Evolutionary conservation across 441 rosid species (phyloP).

Genomic region (Eutrema salsugineum): DNA sequence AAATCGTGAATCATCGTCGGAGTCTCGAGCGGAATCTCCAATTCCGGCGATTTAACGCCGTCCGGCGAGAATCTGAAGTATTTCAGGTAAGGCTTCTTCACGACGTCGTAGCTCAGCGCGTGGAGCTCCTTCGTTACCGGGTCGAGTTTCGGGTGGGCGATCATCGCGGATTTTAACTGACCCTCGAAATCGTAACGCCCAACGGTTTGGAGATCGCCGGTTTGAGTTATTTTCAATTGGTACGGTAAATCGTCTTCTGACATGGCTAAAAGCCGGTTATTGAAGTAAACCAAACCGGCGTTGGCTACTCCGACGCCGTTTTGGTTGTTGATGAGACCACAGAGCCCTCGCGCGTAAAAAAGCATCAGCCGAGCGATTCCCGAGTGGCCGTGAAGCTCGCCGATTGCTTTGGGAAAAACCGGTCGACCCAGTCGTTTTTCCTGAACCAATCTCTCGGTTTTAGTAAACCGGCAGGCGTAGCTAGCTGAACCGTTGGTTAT

Average conservation of each 20-base stretch:
- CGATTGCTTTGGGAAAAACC: slow-evolving; percentile 76
- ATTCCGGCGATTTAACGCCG: slow-evolving; percentile 56
- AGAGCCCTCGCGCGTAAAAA: slow-evolving; percentile 54
- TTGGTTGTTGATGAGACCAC: slow-evolving; percentile 48
- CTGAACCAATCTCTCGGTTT: slow-evolving; percentile 60
- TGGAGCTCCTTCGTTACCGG: slow-evolving; percentile 57
- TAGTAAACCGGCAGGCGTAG: slow-evolving; percentile 75
- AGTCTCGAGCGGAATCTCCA: slow-evolving; percentile 50
- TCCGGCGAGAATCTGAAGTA: slow-evolving; percentile 55
- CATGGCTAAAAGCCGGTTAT: slow-evolving; percentile 70
- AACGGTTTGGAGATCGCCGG: slow-evolving; percentile 61
- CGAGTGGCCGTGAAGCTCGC: slow-evolving; percentile 79
- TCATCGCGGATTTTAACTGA: slow-evolving; percentile 59
- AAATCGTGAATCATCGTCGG: slow-evolving; percentile 88
- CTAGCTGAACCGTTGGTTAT: slow-evolving; percentile 51
- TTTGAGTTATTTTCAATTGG: slow-evolving; percentile 43
- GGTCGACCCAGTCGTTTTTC: slow-evolving; percentile 55
- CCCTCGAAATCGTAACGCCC: slow-evolving; percentile 51
- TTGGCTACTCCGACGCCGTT: slow-evolving; percentile 81
- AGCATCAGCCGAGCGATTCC: slow-evolving; percentile 65
- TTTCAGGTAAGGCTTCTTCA: slow-evolving; percentile 55
- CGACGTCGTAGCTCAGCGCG: slow-evolving; percentile 65
- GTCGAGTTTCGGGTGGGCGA: slow-evolving; percentile 88
- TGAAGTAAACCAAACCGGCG: slow-evolving; percentile 73
- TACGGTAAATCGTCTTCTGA: slow-evolving; percentile 84